phyloP scores from a whole-genome alignment of 1,284 basidiomycete species.

The Polyporus tsugae region DNA sequence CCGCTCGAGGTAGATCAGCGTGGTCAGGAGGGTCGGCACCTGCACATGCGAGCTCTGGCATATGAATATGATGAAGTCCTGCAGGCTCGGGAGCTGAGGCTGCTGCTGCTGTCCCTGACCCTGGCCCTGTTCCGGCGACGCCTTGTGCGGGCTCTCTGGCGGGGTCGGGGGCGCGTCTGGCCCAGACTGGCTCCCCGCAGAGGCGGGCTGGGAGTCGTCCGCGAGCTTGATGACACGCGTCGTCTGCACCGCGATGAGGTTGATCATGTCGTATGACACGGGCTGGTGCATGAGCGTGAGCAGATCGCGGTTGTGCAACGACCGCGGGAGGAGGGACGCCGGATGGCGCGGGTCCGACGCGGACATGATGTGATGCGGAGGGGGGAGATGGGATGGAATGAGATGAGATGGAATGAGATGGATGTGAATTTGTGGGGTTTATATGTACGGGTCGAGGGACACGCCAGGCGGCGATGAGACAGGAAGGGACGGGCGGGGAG shows the following conservation, averaged over 20 bases:
- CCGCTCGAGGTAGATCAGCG: constrained; percentile 93
- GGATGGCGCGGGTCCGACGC: constrained; percentile 37
- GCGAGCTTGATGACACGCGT: constrained; percentile 71
- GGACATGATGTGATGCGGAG: constrained; percentile 32
- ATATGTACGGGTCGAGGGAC: constrained; percentile 11
- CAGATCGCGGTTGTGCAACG: constrained; percentile 54
- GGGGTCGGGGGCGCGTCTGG: constrained; percentile 52
- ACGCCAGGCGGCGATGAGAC: constrained; percentile 5
- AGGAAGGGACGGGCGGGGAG: constrained; percentile 12
- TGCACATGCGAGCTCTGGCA: constrained; percentile 91
- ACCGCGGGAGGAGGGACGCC: constrained; percentile 42
- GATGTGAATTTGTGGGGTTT: constrained; percentile 11
- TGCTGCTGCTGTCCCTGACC: constrained; percentile 41
- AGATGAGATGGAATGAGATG: constrained; percentile 8
- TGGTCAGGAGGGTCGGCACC: constrained; percentile 91
- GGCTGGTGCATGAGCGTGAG: constrained; percentile 80
- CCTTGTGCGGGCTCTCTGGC: constrained; percentile 61
- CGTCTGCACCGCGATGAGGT: constrained; percentile 75
- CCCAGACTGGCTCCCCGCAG: constrained; percentile 29
- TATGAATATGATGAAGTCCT: constrained; percentile 89
- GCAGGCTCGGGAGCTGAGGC: constrained; percentile 69
- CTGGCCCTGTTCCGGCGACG: constrained; percentile 45
- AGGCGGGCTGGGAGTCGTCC: constrained; percentile 47
- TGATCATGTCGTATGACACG: constrained; percentile 86
- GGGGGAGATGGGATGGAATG: constrained; percentile 8